Evolutionary conservation across 2,329 filamentous ascomycete species (phyloP), one percentile per base, ranked within the genome.

Genomic region (Cadophora malorum): DNA sequence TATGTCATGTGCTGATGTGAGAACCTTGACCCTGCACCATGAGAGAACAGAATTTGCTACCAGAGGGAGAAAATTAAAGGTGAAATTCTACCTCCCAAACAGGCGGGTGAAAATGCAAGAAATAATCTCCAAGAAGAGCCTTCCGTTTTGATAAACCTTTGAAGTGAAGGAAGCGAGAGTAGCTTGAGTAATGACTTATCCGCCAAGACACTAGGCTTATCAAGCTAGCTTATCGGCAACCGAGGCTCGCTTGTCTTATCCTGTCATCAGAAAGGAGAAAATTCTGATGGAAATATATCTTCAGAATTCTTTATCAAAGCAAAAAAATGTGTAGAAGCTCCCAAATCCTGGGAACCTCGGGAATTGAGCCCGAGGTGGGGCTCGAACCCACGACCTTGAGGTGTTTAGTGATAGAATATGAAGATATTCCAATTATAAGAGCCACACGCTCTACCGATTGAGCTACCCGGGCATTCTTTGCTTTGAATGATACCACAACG

Each of bases 381-480:
- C 35, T 59, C 56, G 56, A 59, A 59, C 56, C 56, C 56, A 59
- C 56, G 56, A 59, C 56, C 56, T 59, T 59, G 33, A 59, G 56
- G 56, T 59, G 21, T 59, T 23, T 58, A 49, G 52, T 55, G 52
- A 55, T 55, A 49, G 45, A 49, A 49, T 55, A 55, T 33, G 6
- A 2, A 55, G 23, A 41, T 66, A 21, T 41, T 28, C 58, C 45
- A 21, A 10, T 21, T 21, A 28, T 75, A 74, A 75, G 72, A 76
- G 73, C 69, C 74, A 73, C 73, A 76, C 74, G 74, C 74, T 75
- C 74, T 75, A 75, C 74, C 74, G 72, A 75, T 75, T 75, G 74
- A 75, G 74, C 74, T 76, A 74, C 67, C 72, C 71, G 69, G 72
- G 73, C 70, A 55, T 16, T n/a, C 52, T 55, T 55, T 55, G 14